A percentile compares a stretch with the other conserved stretches of the same genome.
Evolutionary conservation across 148 eudicot species (phyloP).

Genomic region (Limonium bicolor): DNA sequence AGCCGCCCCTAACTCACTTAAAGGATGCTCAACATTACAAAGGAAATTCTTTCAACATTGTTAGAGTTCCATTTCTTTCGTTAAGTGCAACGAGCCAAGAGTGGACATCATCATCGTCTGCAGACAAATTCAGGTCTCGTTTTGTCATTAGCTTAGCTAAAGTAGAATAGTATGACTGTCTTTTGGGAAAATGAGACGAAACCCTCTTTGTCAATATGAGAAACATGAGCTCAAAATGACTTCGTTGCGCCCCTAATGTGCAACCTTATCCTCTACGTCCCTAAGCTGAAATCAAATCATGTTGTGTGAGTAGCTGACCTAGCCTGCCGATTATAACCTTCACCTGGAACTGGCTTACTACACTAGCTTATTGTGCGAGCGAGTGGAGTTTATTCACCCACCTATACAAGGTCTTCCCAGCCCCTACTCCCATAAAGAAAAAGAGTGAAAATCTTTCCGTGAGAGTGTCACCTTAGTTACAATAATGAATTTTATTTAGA

Average conservation of each 20-base stretch:
- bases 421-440: no score
- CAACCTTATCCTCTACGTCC: constrained; percentile 2
- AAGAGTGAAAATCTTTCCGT: no score
- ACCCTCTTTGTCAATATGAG: constrained; percentile 2
- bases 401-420: no score
- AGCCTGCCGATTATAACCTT: background rate
- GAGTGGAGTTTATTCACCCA: no score
- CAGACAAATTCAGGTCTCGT: background rate
- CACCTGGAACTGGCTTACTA: background rate
- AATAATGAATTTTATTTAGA: no score
- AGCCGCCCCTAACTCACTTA: background rate
- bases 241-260: constrained; percentile 1
- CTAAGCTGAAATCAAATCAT: constrained; percentile 1
- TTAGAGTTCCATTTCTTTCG: background rate
- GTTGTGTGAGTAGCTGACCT: constrained; percentile 2
- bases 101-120: constrained; percentile 1
- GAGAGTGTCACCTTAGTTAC: no score
- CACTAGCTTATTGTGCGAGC: no score
- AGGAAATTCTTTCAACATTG: background rate
- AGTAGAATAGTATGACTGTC: constrained; percentile 5
- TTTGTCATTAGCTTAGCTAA: background rate
- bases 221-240: constrained; percentile 2
- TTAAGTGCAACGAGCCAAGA: constrained; percentile 2
- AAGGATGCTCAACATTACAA: background rate
- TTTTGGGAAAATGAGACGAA: constrained; percentile 5